A percentile compares a stretch with the other conserved stretches of the same genome.
Evolutionary conservation across 345 rosid genomes (phyloP).

Genomic region (Gossypium rotundifolium): DNA sequence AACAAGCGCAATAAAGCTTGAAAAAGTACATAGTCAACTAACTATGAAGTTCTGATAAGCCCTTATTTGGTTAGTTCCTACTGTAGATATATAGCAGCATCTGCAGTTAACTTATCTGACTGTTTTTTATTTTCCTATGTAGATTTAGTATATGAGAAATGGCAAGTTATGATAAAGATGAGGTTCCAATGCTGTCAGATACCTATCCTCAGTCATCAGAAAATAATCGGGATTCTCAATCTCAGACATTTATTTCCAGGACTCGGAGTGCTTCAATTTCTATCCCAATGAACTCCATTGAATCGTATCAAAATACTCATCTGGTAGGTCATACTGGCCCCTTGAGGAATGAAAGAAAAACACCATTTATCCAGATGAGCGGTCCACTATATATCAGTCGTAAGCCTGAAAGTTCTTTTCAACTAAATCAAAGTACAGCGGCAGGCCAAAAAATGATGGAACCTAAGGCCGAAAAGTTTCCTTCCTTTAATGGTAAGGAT

Average conservation of each 20-base stretch:
- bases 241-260: conserved; percentile 33
- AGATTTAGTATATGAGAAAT: conserved; percentile 29
- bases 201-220: conserved; percentile 21
- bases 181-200: conserved; percentile 56
- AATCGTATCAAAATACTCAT: conserved; percentile 38
- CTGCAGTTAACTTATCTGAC: neutral
- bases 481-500: conserved; percentile 34
- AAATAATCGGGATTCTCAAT: conserved; percentile 30
- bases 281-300: conserved; percentile 39
- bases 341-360: conserved; percentile 54
- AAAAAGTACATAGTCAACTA: too few species aligned
- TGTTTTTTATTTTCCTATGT: neutral
- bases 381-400: conserved; percentile 52
- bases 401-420: conserved; percentile 26
- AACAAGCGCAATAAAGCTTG: too few species aligned
- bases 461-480: conserved; percentile 32
- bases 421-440: conserved; percentile 21
- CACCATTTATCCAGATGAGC: conserved; percentile 52
- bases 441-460: conserved; percentile 21
- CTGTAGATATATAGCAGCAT: neutral
- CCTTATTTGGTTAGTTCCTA: too few species aligned
- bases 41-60: too few species aligned
- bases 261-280: conserved; percentile 59
- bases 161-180: conserved; percentile 54
- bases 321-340: conserved; percentile 79